Percentiles rank a stretch among this genome's conserved stretches.
Conservation (phyloP, 495 filamentous ascomycete genomes). For the Penicillium subrubescens region DNA sequence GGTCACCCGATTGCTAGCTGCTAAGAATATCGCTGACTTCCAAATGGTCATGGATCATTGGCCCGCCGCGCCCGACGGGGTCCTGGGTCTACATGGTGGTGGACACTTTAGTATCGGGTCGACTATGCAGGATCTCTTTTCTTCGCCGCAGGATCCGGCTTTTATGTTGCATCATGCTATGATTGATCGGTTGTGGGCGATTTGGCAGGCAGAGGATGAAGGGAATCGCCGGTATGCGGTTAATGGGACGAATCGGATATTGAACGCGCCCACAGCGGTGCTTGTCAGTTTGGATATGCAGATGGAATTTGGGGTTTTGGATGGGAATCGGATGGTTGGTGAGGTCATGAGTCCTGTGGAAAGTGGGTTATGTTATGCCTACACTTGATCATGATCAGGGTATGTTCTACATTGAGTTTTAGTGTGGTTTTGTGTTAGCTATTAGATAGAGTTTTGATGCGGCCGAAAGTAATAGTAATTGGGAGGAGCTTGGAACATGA, state of each 20-base stretch:
- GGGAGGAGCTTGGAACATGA: neutral
- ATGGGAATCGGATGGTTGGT: slow-evolving; percentile 20
- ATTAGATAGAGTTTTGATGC: neutral
- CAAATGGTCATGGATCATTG: slow-evolving; percentile 31
- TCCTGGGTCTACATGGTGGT: slow-evolving; percentile 29
- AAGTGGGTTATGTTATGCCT: slow-evolving; percentile 26
- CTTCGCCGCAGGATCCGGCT: slow-evolving; percentile 49
- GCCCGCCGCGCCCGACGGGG: slow-evolving; percentile 13
- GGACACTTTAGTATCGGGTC: slow-evolving; percentile 33
- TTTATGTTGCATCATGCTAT: slow-evolving; percentile 61
- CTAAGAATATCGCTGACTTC: slow-evolving; percentile 24
- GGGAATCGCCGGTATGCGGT: slow-evolving; percentile 20
- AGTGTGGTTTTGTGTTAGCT: neutral
- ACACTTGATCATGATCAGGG: slow-evolving; percentile 12
- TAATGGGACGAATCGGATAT: slow-evolving; percentile 30
- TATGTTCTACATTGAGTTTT: neutral
- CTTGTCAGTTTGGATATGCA: slow-evolving; percentile 28
- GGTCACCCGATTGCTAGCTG: slow-evolving; percentile 15
- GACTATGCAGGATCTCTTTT: slow-evolving; percentile 33
- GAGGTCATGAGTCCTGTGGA: slow-evolving; percentile 31
- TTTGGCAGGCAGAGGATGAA: slow-evolving; percentile 49
- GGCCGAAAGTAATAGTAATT: neutral
- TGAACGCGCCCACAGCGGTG: slow-evolving; percentile 26
- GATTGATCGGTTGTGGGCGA: slow-evolving; percentile 59
- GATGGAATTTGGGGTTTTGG: slow-evolving; percentile 34